Evolutionary conservation across 345 rosid species (phyloP), one percentile per base, ranked within the genome.

Genomic region (Eucalyptus marginata): DNA sequence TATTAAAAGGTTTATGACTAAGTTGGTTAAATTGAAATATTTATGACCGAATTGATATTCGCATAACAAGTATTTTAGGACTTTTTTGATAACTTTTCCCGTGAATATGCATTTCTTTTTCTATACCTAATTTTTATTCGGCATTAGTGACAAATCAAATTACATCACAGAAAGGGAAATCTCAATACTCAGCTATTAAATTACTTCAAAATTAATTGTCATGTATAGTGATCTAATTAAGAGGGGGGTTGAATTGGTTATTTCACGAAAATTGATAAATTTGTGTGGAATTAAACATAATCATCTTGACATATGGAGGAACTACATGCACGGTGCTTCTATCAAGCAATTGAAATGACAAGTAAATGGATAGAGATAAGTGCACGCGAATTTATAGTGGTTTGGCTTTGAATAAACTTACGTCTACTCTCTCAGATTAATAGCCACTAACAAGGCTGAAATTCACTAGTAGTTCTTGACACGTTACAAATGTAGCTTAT

Each of bases 1-100:
- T 56, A 20, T 20, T 20, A 56, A 56, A 49, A 20, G 0, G 10
- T 17, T 52, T 20, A 52, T 0, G 5, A 18, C 24, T 52, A 52
- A 18, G 20, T 52, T 17, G 0, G 59, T 22, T 4, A 22, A 20
- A 54, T 22, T 54, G 25, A 54, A 54, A 54, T 22, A 22, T 3
- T 54, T 54, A 51, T 56, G 0, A 14, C 2, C 14, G 10, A n/a
- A 66, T 66, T 66, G 0, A 8, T 33, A 64, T n/a, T 4, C 0
- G 3, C 16, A 6, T n/a, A 62, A 62, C 29, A 62, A 4, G 5
- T n/a, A 4, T 18, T 52, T 64, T 64, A 13, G 10, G 20, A 64
- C 22, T n/a, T 64, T n/a, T 14, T 64, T 2, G 10, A 5, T 66
- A n/a, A 66, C 1, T 66, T 66, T 15, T 31, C 36, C 9, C 1